Conservation (phyloP, 2,329 filamentous ascomycete genomes). For the Trichoderma atroviride region DNA sequence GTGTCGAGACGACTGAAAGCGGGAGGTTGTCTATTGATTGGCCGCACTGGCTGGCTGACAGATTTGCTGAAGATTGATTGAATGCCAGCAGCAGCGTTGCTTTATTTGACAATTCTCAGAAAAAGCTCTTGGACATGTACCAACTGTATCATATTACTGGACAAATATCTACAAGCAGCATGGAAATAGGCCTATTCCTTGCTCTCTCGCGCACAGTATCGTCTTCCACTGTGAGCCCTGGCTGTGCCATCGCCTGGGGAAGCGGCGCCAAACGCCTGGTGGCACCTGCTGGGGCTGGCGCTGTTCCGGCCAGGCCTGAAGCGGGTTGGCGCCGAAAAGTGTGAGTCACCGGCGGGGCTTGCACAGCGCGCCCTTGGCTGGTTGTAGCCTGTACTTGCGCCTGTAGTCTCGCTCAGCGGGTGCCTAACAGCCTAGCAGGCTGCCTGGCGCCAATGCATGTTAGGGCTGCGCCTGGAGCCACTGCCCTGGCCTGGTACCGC, state of each 20-base stretch:
- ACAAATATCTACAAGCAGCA: background rate
- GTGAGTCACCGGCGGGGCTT: slow-evolving; percentile 42
- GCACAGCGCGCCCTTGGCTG: slow-evolving; percentile 33
- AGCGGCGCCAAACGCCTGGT: slow-evolving; percentile 16
- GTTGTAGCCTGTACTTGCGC: slow-evolving; percentile 16
- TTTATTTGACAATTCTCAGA: background rate
- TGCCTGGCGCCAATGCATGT: slow-evolving; percentile 8
- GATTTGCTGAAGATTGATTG: background rate
- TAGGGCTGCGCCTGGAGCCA: slow-evolving; percentile 14
- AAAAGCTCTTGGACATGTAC: background rate
- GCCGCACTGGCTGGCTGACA: background rate
- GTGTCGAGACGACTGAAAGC: background rate
- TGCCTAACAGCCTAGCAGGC: slow-evolving; percentile 23
- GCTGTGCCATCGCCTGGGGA: slow-evolving; percentile 17
- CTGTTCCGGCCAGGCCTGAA: slow-evolving; percentile 36
- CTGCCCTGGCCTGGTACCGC: slow-evolving; percentile 28
- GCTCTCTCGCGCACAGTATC: background rate
- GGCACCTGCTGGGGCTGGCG: slow-evolving; percentile 27
- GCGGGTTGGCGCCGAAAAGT: slow-evolving; percentile 36
- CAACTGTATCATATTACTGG: background rate
- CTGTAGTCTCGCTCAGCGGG: background rate
- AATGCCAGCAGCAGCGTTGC: background rate
- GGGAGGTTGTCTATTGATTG: background rate
- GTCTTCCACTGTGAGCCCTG: background rate
- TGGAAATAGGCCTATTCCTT: background rate